phyloP scores from a whole-genome alignment of 2,329 filamentous ascomycete species.

The Colletotrichum tropicicola region DNA sequence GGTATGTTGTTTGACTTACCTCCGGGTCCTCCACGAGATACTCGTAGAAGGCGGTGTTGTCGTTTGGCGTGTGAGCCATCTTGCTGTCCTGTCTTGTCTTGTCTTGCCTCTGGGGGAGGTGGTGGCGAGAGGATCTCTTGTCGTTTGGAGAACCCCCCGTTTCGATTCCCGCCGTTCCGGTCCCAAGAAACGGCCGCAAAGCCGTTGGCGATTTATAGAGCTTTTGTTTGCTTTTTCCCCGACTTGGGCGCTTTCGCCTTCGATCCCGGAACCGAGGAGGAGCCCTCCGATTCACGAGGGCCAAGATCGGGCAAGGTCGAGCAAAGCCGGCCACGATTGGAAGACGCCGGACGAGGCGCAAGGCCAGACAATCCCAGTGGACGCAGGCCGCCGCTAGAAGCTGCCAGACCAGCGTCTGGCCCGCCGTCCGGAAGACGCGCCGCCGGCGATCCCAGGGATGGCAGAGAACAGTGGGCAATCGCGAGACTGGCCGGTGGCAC shows the following conservation, averaged over 20 bases:
- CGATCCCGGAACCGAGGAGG: slow-evolving; percentile 5
- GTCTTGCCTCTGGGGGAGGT: neutral
- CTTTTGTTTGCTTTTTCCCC: neutral
- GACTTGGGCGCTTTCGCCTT: slow-evolving; percentile 9
- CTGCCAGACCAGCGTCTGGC: slow-evolving; percentile 2
- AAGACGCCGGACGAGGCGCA: slow-evolving; percentile 3
- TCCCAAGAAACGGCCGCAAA: neutral
- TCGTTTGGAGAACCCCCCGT: slow-evolving; percentile 13
- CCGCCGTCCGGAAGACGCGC: neutral
- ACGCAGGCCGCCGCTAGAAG: neutral
- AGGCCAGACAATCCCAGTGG: slow-evolving; percentile 7
- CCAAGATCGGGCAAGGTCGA: slow-evolving; percentile 21
- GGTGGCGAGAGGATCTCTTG: neutral
- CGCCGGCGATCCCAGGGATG: neutral
- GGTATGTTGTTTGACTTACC: slow-evolving; percentile 18
- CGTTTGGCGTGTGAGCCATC: slow-evolving; percentile 19
- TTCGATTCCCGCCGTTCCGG: slow-evolving; percentile 5
- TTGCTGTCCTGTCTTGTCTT: neutral
- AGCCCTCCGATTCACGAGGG: slow-evolving; percentile 1
- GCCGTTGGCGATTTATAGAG: slow-evolving; percentile 21
- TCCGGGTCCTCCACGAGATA: slow-evolving; percentile 22
- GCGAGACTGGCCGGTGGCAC: slow-evolving; percentile 14
- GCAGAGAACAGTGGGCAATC: slow-evolving; percentile 6
- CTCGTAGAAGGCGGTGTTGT: slow-evolving; percentile 18
- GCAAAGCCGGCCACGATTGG: slow-evolving; percentile 11